Conservation (phyloP, 306 rosid species). For the Rosa lucieae region DNA sequence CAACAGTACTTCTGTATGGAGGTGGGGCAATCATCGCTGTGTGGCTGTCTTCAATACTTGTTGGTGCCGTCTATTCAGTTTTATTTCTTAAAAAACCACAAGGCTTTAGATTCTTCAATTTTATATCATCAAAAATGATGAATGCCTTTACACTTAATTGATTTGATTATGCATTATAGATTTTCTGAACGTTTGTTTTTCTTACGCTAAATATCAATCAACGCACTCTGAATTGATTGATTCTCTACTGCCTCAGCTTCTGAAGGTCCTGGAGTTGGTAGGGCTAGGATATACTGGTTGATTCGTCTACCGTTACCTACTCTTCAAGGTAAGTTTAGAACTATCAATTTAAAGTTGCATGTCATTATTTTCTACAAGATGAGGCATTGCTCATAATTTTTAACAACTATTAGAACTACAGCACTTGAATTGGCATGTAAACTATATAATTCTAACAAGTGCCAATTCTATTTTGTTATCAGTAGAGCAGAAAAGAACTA, state of each 20-base stretch:
- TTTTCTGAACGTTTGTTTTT: background rate
- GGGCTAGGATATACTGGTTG: conserved; percentile 99
- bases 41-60: conserved; percentile 87
- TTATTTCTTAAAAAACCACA: background rate
- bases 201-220: background rate
- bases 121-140: background rate
- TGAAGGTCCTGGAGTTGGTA: conserved; percentile 92
- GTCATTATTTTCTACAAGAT: background rate
- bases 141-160: background rate
- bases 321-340: conserved; percentile 66
- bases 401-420: background rate
- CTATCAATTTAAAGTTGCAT: background rate
- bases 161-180: background rate
- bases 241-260: conserved; percentile 62
- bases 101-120: background rate
- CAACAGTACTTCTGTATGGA: conserved; percentile 86
- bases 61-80: conserved; percentile 89
- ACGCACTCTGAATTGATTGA: conserved; percentile 15
- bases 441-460: conserved; percentile 9
- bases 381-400: background rate
- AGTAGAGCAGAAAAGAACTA: conserved; percentile 95
- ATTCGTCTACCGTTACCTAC: conserved; percentile 99
- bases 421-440: background rate
- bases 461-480: conserved; percentile 24
- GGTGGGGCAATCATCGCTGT: conserved; percentile 87